These are phyloP conservation scores for Lipomyces sp. DNA, from an alignment of 805 yeast genomes.

Conservation along the genomic window DNA sequence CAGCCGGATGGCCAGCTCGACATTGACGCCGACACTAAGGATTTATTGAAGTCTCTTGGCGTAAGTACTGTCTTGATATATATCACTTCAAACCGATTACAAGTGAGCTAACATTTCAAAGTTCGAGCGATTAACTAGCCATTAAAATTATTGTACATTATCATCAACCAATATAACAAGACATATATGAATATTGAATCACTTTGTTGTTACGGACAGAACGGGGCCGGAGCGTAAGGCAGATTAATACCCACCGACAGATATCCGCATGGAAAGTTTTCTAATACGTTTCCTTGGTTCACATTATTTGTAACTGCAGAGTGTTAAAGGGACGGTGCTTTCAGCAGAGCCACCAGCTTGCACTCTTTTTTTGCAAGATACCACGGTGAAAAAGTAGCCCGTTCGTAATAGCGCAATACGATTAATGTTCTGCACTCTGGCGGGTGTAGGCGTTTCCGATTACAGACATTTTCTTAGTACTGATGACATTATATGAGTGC, in stretches of 20 bases:
- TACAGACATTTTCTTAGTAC: no score
- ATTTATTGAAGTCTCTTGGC: constrained; percentile 92
- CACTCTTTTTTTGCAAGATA: no score
- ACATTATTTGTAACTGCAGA: neutral
- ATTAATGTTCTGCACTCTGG: no score
- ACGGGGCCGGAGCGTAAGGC: neutral
- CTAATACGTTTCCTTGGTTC: neutral
- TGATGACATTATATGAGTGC: no score
- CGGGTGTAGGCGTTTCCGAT: no score
- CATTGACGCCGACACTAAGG: constrained; percentile 96
- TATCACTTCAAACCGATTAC: constrained; percentile 38
- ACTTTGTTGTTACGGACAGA: neutral
- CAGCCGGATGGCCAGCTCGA: constrained; percentile 95
- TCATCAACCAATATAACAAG: constrained; percentile 19
- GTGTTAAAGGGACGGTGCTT: neutral
- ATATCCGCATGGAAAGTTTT: neutral
- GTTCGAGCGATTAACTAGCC: constrained; percentile 72
- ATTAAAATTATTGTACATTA: constrained; percentile 48
- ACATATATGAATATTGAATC: neutral
- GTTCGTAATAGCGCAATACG: no score
- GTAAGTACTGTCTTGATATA: constrained; percentile 61
- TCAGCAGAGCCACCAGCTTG: no score
- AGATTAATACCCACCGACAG: neutral
- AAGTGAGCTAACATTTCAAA: neutral
- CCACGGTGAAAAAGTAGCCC: no score